Percentiles rank a stretch among this genome's conserved stretches.
These are phyloP conservation scores for Penicillium pancosmium DNA, from an alignment of 495 filamentous ascomycete species.

Conservation along the genomic window DNA sequence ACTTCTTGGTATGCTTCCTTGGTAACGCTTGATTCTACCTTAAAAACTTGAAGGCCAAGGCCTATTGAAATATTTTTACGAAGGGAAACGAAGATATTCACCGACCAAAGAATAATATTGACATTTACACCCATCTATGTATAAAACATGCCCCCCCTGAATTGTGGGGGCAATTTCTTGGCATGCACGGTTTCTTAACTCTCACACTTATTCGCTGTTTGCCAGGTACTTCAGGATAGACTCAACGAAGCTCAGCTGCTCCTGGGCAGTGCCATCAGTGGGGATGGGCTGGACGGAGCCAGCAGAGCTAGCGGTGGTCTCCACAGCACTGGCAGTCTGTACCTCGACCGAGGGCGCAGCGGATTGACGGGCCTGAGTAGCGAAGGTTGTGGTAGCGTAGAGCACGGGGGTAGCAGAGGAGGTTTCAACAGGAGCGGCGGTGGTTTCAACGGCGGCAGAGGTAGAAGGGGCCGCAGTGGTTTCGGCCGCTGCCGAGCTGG, in stretches of 20 bases:
- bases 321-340: constrained; percentile 4
- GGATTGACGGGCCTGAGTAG: constrained; percentile 17
- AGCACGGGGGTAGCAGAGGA: constrained; percentile 7
- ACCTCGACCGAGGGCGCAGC: constrained; percentile 3
- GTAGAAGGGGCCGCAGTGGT: constrained; percentile 5
- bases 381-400: constrained; percentile 3
- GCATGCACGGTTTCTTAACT: background rate
- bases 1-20: background rate
- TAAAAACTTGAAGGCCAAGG: background rate
- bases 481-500: background rate
- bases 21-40: constrained; percentile 4
- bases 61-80: background rate
- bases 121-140: background rate
- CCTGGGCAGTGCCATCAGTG: constrained; percentile 29
- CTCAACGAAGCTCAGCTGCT: constrained; percentile 31
- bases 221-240: constrained; percentile 29
- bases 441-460: constrained; percentile 4
- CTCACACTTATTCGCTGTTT: constrained; percentile 9
- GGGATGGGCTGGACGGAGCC: constrained; percentile 21
- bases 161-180: background rate
- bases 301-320: constrained; percentile 13
- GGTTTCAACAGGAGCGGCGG: constrained; percentile 8
- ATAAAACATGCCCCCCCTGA: background rate
- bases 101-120: background rate
- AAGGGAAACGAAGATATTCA: background rate